Evolutionary conservation across 169 alveolate genomes (phyloP), one percentile per base, ranked within the genome.

Genomic region (Plasmodium cynomolgi): DNA sequence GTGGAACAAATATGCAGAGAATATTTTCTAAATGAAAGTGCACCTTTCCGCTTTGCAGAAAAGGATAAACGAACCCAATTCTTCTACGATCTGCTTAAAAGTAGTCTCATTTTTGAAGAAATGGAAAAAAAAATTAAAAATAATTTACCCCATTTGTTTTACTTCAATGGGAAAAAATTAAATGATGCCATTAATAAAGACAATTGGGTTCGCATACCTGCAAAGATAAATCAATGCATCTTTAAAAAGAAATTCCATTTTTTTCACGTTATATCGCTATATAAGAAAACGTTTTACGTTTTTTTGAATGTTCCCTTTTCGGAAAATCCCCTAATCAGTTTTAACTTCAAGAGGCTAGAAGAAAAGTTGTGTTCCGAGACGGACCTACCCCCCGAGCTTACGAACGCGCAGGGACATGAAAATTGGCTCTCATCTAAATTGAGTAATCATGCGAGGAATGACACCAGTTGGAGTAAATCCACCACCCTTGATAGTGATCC

Each of bases 281-380:
- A 90, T 90, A 90, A 90, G 50, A 79, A 90, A 23, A 71, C 44
- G 4, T 90, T 90, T 79, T 34, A 79, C 34, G 75, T 54, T 58
- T 90, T 80, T 90, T 68, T 90, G 77, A 90, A 90, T 90, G 50
- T 47, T 8, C 88, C 88, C 50, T 73, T 90, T 80, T 90, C 94
- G 50, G 84, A 62, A 62, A 90, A 90, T 56, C 94, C 94, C 20
- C 54, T 90, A 62, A 74, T 50, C n/a, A 90, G 37, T 37, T 74
- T 90, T 56, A 80, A 90, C 82, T 50, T 90, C 50, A 44, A 90
- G 72, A 90, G 31, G 20, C 26, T 90, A 90, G 90, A 81, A 62
- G 84, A 90, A 13, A 37, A 90, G 13, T 39, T 90, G 44, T 90
- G 13, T 13, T 68, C 73, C 33, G 62, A 90, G 29, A 15, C 81